phyloP scores from a whole-genome alignment of 176 grass and related monocot genomes.

The Paspalum notatum region DNA sequence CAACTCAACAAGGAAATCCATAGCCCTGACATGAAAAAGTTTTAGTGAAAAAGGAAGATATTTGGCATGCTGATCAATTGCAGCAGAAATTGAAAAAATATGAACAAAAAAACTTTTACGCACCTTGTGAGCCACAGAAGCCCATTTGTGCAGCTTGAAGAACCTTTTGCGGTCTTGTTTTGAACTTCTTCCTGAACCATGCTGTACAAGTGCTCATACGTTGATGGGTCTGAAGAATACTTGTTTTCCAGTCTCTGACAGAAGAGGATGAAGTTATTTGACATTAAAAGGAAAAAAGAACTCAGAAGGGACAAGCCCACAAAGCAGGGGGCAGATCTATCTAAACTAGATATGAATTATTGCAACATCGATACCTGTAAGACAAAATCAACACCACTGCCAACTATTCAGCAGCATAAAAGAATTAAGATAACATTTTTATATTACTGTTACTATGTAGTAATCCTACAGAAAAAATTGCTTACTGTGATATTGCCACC shows the following conservation, averaged over 20 bases:
- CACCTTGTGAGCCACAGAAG: slow-evolving; percentile 99
- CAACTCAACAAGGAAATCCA: slow-evolving; percentile 95
- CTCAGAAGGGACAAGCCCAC: neutral
- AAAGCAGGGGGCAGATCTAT: neutral
- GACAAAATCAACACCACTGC: neutral
- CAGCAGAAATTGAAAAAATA: neutral
- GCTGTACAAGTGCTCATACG: slow-evolving; percentile 79
- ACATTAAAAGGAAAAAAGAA: neutral
- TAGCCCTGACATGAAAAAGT: slow-evolving; percentile 58
- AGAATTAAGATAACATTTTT: slow-evolving; percentile 2
- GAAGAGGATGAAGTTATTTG: slow-evolving; percentile 12
- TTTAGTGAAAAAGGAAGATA: slow-evolving; percentile 21
- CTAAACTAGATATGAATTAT: slow-evolving; percentile 17
- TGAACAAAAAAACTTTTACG: slow-evolving; percentile 12
- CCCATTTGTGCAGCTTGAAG: slow-evolving; percentile 95
- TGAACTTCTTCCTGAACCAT: slow-evolving; percentile 93
- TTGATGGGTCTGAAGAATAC: slow-evolving; percentile 72
- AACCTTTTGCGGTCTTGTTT: slow-evolving; percentile 82
- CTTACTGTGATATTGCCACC: slow-evolving; percentile 96
- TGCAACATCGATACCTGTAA: neutral
- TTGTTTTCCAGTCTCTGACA: slow-evolving; percentile 89
- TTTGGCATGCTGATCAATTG: slow-evolving; percentile 14
- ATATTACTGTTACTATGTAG: neutral
- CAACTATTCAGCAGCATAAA: slow-evolving; percentile 7
- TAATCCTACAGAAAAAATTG: slow-evolving; percentile 26